A percentile compares a stretch with the other conserved stretches of the same genome.
Evolutionary conservation across 116 monocot species (phyloP).

Genomic region (Zostera marina): DNA sequence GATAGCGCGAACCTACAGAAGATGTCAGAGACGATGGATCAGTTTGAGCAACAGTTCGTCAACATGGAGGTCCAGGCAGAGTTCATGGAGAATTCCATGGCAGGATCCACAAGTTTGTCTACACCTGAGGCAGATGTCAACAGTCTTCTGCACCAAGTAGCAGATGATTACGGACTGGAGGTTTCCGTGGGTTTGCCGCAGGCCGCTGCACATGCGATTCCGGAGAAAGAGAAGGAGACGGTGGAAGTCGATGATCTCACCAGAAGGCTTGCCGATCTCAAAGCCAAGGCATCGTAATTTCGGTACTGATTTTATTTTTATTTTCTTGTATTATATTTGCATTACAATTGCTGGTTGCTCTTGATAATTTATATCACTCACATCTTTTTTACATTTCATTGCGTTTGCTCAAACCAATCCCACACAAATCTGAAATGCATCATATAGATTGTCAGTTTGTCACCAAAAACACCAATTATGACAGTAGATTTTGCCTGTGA

Average conservation of each 20-base stretch:
- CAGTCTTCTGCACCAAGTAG: constrained; percentile 33
- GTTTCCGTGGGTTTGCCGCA: constrained; percentile 25
- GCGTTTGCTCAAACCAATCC: no score
- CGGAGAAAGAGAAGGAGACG: constrained; percentile 30
- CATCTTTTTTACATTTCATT: no score
- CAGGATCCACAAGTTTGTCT: constrained; percentile 25
- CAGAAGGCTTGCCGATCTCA: constrained; percentile 21
- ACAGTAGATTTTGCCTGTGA: no score
- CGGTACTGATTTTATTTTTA: no score
- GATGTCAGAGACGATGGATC: constrained; percentile 35
- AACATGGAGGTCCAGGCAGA: constrained; percentile 39
- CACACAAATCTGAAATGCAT: no score
- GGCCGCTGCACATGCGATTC: constrained; percentile 18
- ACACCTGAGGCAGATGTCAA: constrained; percentile 25
- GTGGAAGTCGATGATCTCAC: constrained; percentile 28
- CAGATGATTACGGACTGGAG: constrained; percentile 29
- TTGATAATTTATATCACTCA: no score
- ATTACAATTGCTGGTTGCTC: no score
- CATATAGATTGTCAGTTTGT: no score
- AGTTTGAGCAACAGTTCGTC: constrained; percentile 30
- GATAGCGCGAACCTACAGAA: constrained; percentile 27
- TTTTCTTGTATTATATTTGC: no score
- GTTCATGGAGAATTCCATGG: constrained; percentile 34
- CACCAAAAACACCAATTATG: no score
- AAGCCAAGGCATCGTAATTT: constrained; percentile 7